phyloP scores from a whole-genome alignment of 805 yeast genomes.

The Candida arabinofermentans region DNA sequence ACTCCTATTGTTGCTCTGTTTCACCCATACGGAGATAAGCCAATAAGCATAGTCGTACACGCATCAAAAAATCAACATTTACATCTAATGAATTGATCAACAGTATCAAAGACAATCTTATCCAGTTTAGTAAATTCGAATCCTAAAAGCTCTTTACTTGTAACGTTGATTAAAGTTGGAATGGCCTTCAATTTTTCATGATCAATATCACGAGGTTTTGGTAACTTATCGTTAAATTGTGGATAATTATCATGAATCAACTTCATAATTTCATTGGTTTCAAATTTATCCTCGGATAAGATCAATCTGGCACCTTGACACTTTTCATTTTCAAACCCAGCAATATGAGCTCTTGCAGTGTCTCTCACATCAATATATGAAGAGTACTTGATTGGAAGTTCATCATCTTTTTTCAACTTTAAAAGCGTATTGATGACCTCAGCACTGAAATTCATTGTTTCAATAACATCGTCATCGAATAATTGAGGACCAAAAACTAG shows the following conservation, averaged over 20 bases:
- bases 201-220: constrained; percentile 14
- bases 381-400: constrained; percentile 1
- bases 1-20: too few relatives aligned
- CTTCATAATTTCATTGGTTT: constrained; percentile 27
- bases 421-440: constrained; percentile 26
- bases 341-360: constrained; percentile 49
- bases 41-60: too few relatives aligned
- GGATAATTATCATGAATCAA: constrained; percentile 38
- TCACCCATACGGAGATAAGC: too few relatives aligned
- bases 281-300: constrained; percentile 19
- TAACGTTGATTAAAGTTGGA: neutral
- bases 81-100: neutral
- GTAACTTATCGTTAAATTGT: constrained; percentile 33
- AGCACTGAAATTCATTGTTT: constrained; percentile 37
- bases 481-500: constrained; percentile 50
- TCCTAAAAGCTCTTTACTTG: neutral
- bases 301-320: constrained; percentile 33
- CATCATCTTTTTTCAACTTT: neutral
- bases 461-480: constrained; percentile 33
- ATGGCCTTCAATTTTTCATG: neutral
- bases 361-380: constrained; percentile 41
- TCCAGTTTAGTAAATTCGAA: neutral
- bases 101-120: neutral
- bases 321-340: constrained; percentile 20
- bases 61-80: too few relatives aligned